Base-by-base conservation (phyloP, 116 monocot species). In the Zostera marina region DNA sequence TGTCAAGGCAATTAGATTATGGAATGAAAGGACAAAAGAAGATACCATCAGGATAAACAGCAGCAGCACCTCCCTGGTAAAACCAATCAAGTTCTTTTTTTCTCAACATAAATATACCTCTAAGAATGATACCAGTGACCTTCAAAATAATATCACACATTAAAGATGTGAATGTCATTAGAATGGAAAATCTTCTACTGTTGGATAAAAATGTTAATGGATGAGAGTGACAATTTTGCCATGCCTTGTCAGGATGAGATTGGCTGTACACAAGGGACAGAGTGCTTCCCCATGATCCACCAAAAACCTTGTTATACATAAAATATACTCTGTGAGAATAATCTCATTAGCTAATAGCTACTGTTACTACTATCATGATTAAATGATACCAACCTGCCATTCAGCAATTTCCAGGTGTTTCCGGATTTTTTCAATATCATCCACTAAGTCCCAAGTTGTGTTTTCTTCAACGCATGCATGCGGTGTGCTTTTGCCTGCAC, bases 31-130 rank as follows among this genome's bases (percentile, higher is more conserved):
- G 20, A 19, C 5, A 53, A 53, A 22, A 48, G 21, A 51, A 0
- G 2, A 66, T 81, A 99, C 98, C 98, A 81, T 99, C 91, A 42
- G 98, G 98, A 68, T 77, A 99, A 20, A 99, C 91, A 61, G 91
- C 72, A 41, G 98, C 76, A 11, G 98, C 98, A 75, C 98, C 98
- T 58, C 90, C 90, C 66, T 87, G 79, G 72, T 99, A 91, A 71
- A 99, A 99, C 98, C 98, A 99, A 69, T 99, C 87, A 65, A 99
- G 78, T 63, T 99, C 98, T 56, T 99, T 99, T 59, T 99, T 91
- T 73, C 98, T 80, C 40, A 99, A 47, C 60, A 99, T 61, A 73
- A 99, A 99, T 54, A 99, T 91, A 51, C 98, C 98, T 75, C 98
- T 86, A 53, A 99, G 83, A 71, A 99, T 58, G 54, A 99, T 63